These are phyloP conservation scores for Naegleria fowleri DNA, from an alignment of 208 protist species.

Conservation along the genomic window DNA sequence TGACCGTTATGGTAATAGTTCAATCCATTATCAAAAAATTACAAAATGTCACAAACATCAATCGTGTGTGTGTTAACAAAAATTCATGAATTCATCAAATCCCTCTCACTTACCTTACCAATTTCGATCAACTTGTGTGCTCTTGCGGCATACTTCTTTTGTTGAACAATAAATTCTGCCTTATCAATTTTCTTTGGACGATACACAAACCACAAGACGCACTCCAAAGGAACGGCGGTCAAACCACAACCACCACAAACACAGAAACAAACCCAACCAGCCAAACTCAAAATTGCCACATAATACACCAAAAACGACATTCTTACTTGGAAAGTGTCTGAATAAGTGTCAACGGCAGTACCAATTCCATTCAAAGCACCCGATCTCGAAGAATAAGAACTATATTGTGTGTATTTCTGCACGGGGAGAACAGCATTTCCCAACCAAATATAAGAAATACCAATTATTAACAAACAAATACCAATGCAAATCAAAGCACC, in stretches of 20 bases:
- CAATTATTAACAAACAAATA: not conserved
- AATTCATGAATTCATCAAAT: too few relatives aligned
- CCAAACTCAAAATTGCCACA: not conserved
- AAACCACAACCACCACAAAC: constrained; percentile 2
- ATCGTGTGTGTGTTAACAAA: too few relatives aligned
- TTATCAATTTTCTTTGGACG: not conserved
- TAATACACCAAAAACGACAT: constrained; percentile 3
- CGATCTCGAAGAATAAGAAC: not conserved
- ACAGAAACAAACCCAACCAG: not conserved
- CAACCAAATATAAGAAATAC: not conserved
- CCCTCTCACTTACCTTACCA: not conserved
- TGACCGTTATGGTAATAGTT: too few relatives aligned
- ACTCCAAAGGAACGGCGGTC: not conserved
- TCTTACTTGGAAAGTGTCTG: not conserved
- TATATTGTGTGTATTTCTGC: not conserved
- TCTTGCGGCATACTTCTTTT: not conserved
- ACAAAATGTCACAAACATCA: too few relatives aligned
- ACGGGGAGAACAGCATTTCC: not conserved
- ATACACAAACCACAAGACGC: not conserved
- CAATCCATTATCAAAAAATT: too few relatives aligned
- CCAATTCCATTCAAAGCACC: not conserved
- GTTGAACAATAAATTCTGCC: not conserved
- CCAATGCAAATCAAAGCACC: not conserved
- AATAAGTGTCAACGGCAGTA: too few relatives aligned
- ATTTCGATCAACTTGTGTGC: not conserved